Base-by-base conservation (phyloP, 2,329 filamentous ascomycete genomes). In the Canariomyces notabilis region DNA sequence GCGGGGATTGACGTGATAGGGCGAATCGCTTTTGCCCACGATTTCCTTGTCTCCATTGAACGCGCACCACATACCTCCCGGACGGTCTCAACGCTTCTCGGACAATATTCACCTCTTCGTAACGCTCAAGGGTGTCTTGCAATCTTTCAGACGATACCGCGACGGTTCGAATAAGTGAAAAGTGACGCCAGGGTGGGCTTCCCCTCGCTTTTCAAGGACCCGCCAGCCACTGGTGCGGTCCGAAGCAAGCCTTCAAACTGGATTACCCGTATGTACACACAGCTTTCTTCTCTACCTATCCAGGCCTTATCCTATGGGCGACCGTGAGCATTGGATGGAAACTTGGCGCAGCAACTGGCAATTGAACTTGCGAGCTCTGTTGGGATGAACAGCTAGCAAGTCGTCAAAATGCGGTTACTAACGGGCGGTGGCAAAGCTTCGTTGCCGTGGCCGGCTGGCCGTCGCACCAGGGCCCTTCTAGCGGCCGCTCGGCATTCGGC, bases 401-500 rank as follows among this genome's bases (percentile, higher is more conserved):
- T 39, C 49, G 21, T 52, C 48, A 48, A 49, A 54, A 55, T 51
- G 51, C 48, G 34, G 23, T 44, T 38, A 46, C 56, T 59, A 54
- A 59, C 56, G 42, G 16, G 36, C n/a, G 46, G 42, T 59, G 51
- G 48, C 23, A 51, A 55, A 59, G 58, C 15, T 55, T 60, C 29
- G 55, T 61, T 36, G 48, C 57, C 37, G 50, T 59, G 52, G 49
- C 55, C 43, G 54, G 56, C 39, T 59, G 58, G 57, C 50, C 57
- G 23, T 42, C 55, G 36, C 55, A 58, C 38, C 53, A 54, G 43
- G 37, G 50, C 35, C 35, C 50, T 9, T 38, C 53, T 9, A 51
- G 26, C 36, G 47, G 46, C 19, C 56, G 56, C n/a, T 34, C 50
- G 4, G 35, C 44, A 33, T 63, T 74, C 38, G 71, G 73, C 47